Base-by-base conservation (phyloP, 768 basidiomycete genomes). In the Epithele typhae region DNA sequence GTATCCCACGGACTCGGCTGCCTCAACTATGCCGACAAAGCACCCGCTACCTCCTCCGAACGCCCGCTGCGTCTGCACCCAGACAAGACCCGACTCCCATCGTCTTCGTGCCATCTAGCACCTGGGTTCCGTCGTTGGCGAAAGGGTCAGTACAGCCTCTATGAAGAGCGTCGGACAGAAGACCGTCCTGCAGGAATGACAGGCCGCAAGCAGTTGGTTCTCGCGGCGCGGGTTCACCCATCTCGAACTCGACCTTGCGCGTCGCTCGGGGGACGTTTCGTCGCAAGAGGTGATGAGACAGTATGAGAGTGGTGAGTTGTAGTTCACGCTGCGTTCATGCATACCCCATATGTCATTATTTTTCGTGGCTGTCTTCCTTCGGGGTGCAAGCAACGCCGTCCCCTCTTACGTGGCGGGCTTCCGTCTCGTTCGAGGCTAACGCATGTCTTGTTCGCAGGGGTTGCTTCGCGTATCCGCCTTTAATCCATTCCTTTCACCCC, bases 401-500 rank as follows among this genome's bases (percentile, higher is more conserved):
- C n/a, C n/a, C n/a, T n/a, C n/a, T n/a, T n/a, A n/a, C n/a, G n/a
- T n/a, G n/a, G n/a, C n/a, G n/a, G n/a, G n/a, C n/a, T n/a, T n/a
- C n/a, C n/a, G n/a, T n/a, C n/a, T n/a, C n/a, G n/a, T n/a, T n/a
- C n/a, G n/a, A n/a, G n/a, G n/a, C n/a, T n/a, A n/a, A n/a, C n/a
- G n/a, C n/a, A n/a, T n/a, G n/a, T n/a, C n/a, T n/a, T n/a, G n/a
- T n/a, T n/a, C n/a, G n/a, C 52, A 78, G 78, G 72, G 45, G 59
- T 81, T 25, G 62, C 63, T 36, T 64, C 64, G 18, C 66, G 71
- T 25, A 64, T 81, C 40, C 68, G 68, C 17, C 58, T 69, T 7
- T 64, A 72, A 14, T 63, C 59, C 4, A 71, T 73, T 32, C 73
- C 79, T 8, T 82, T 81, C 50, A 75, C 81, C 0, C 81, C 81